Base-by-base conservation (phyloP, 2,329 filamentous ascomycete genomes). In the Rutstroemia sp. region DNA sequence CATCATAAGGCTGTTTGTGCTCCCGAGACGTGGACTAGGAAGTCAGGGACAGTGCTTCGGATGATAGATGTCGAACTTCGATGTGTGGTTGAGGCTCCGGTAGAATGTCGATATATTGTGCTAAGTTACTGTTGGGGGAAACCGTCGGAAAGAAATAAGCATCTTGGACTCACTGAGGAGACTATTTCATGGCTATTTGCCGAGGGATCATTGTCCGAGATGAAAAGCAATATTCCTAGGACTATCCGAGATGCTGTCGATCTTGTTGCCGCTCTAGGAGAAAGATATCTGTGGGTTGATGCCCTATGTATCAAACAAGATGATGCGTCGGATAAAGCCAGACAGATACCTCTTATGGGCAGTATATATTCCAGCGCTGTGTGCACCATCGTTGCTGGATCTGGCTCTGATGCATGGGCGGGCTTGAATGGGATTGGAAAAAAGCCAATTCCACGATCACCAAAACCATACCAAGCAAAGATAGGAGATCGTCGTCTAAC, bases 381-480 rank as follows among this genome's bases (percentile, higher is more conserved):
- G 14, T 60, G 59, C 18, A 59, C 62, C 6, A 50, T 61, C 30
- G 58, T 64, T 38, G 64, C 61, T 16, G 58, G 58, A 2, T 62
- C 59, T 51, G 63, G 64, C 34, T 56, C 60, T 16, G 59, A 66
- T 63, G 38, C 61, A 59, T 19, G 59, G 59, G 46, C 61, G 56
- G 46, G 49, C 49, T 30, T 65, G 14, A 23, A n/a, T 8, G 50
- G 55, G 38, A 34, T 49, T 18, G 34, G 49, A 37, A 34, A 34
- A 34, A 30, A 38, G n/a, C 23, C 38, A 44, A 45, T 52, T 23
- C 6, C 50, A 21, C 16, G 39, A 38, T 52, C 8, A 23, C 39
- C 50, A 9, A 52, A 52, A 18, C 25, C 27, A 34, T 34, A 37
- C 5, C 30, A 5, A 30, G 50, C 39, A 6, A 21, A 19, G 16